These are phyloP conservation scores for Niebla homalea DNA, from an alignment of 495 filamentous ascomycete species.

Conservation along the genomic window DNA sequence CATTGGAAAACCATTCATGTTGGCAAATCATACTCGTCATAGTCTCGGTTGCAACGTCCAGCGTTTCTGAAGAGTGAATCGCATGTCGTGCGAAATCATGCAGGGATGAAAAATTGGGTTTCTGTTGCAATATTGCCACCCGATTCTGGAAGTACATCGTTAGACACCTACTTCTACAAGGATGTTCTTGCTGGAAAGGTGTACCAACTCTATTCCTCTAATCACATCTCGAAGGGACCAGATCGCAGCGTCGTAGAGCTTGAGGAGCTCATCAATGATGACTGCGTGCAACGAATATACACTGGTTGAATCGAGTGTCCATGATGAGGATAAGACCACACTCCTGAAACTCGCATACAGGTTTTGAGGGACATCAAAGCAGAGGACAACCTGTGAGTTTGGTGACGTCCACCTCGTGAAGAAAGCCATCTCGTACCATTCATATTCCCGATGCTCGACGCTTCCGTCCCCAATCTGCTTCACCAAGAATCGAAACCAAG, in stretches of 20 bases:
- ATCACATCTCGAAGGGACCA: too few species aligned
- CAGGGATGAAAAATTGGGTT: conserved; percentile 26
- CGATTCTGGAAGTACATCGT: too few species aligned
- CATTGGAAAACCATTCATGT: conserved; percentile 12
- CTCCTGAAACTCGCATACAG: background rate
- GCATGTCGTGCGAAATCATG: conserved; percentile 38
- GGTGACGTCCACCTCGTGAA: conserved; percentile 9
- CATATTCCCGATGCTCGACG: conserved; percentile 3
- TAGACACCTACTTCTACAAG: too few species aligned
- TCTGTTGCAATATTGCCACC: conserved; percentile 1
- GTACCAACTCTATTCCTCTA: conserved; percentile 9
- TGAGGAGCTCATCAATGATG: too few species aligned
- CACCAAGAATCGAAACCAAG: conserved; percentile 24
- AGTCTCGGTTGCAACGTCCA: conserved; percentile 27
- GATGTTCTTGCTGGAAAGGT: too few species aligned
- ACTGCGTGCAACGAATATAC: too few species aligned
- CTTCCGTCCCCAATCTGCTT: conserved; percentile 14
- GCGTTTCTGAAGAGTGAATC: conserved; percentile 32
- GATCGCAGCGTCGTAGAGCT: too few species aligned
- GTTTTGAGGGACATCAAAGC: conserved; percentile 19
- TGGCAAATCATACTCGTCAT: conserved; percentile 24
- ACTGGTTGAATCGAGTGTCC: too few species aligned
- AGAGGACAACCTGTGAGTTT: conserved; percentile 17
- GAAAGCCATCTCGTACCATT: conserved; percentile 13
- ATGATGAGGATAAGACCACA: conserved; percentile 1